A percentile compares a stretch with the other conserved stretches of the same genome.
Evolutionary conservation across 2,329 filamentous ascomycete genomes (phyloP).

Genomic region (Xylaria sp.): DNA sequence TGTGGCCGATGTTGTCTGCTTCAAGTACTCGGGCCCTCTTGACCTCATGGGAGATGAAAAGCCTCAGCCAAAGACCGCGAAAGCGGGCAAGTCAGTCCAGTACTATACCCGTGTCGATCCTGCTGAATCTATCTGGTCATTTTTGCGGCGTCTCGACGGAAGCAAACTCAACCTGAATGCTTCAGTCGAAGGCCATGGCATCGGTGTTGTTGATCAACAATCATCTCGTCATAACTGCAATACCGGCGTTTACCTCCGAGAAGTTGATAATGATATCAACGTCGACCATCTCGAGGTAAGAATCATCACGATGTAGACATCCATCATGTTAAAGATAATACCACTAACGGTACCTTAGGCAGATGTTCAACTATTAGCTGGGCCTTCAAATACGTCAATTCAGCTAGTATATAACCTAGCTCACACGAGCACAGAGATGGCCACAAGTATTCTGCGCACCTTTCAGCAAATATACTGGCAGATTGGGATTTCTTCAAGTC

Average conservation of each 20-base stretch:
- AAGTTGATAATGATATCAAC: conserved; percentile 10
- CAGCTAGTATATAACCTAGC: conserved; percentile 32
- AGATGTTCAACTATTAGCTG: conserved; percentile 31
- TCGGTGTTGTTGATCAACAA: conserved; percentile 29
- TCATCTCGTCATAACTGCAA: conserved; percentile 38
- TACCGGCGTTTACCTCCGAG: conserved; percentile 32
- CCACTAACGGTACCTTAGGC: conserved; percentile 18
- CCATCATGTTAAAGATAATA: background rate
- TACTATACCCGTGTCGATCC: conserved; percentile 37
- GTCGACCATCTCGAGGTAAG: conserved; percentile 22
- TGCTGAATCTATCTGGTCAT: conserved; percentile 29
- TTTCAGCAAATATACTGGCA: conserved; percentile 39
- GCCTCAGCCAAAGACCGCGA: background rate
- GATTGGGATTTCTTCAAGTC: conserved; percentile 14
- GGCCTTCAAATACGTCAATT: conserved; percentile 21
- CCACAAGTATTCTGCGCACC: conserved; percentile 35
- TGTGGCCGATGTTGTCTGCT: conserved; percentile 38
- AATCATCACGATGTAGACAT: background rate
- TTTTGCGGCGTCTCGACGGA: conserved; percentile 32
- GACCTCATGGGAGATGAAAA: background rate
- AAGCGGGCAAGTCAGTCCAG: conserved; percentile 10
- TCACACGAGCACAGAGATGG: conserved; percentile 38
- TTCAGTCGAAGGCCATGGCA: conserved; percentile 27
- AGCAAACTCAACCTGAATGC: conserved; percentile 18
- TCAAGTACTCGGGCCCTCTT: conserved; percentile 33